These are phyloP conservation scores for Coprinopsis strossmayeri DNA, from an alignment of 768 basidiomycete genomes.

Conservation along the genomic window DNA sequence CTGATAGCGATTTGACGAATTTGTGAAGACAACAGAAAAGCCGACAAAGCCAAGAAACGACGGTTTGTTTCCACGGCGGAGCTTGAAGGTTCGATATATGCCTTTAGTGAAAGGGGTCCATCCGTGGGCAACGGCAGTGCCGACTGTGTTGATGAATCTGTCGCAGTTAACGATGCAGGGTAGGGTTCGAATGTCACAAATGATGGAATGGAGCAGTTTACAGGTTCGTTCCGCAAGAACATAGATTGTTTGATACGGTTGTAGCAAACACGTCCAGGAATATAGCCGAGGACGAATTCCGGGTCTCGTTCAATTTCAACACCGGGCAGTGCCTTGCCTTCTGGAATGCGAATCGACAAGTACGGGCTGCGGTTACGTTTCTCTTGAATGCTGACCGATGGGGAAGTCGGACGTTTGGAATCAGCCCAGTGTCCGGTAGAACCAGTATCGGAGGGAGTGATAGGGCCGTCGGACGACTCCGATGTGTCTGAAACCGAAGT, in stretches of 20 bases:
- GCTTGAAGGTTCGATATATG: not conserved
- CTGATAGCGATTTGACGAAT: not conserved
- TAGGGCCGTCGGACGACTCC: too few species aligned
- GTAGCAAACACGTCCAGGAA: not conserved
- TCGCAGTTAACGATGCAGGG: not conserved
- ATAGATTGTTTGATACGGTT: not conserved
- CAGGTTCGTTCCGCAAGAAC: not conserved
- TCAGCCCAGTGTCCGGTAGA: too few species aligned
- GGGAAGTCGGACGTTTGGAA: too few species aligned
- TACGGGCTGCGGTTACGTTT: not conserved
- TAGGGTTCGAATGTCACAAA: not conserved
- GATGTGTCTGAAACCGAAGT: too few species aligned
- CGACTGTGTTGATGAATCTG: not conserved
- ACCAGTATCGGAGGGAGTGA: too few species aligned
- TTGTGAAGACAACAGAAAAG: not conserved
- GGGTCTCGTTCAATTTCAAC: not conserved
- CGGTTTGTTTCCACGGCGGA: not conserved
- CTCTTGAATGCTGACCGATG: not conserved
- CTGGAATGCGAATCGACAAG: not conserved
- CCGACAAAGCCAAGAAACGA: not conserved
- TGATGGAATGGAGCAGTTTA: not conserved
- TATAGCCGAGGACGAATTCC: not conserved
- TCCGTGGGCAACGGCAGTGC: not conserved
- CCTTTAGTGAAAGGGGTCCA: not conserved
- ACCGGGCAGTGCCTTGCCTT: not conserved